Conservation (phyloP, 83 land plant species). For the Picea abies region DNA sequence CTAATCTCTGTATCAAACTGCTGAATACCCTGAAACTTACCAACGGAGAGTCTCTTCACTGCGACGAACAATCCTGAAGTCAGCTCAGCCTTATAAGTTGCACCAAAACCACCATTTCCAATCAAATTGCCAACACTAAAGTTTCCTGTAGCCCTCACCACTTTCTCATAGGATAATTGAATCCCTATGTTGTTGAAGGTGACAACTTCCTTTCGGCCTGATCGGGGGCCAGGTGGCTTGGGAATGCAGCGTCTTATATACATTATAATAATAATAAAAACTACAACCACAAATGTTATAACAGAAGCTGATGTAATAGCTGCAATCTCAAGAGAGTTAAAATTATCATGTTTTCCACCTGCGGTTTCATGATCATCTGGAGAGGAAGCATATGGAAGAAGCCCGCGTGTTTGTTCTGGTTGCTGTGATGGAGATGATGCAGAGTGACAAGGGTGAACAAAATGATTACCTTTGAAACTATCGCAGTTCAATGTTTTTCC, state of each 20-base stretch:
- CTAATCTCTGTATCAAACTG: slow-evolving; percentile 70
- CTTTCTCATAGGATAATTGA: slow-evolving; percentile 49
- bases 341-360: not conserved
- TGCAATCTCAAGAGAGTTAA: slow-evolving; percentile 59
- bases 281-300: slow-evolving; percentile 56
- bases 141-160: slow-evolving; percentile 64
- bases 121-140: slow-evolving; percentile 66
- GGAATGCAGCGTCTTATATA: slow-evolving; percentile 17
- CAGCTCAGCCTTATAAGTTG: slow-evolving; percentile 73
- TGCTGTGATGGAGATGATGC: not conserved
- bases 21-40: slow-evolving; percentile 66
- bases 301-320: slow-evolving; percentile 66
- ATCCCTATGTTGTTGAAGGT: slow-evolving; percentile 56
- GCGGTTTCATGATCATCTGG: not conserved
- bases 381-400: slow-evolving; percentile 1
- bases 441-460: slow-evolving; percentile 4
- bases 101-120: slow-evolving; percentile 76
- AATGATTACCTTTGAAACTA: slow-evolving; percentile 11
- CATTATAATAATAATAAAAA: slow-evolving; percentile 23
- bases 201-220: slow-evolving; percentile 39
- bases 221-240: not conserved
- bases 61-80: slow-evolving; percentile 61
- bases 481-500: not conserved
- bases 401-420: not conserved
- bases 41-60: slow-evolving; percentile 59